These are phyloP conservation scores for Nevesoporus exiguus DNA, from an alignment of 768 basidiomycete genomes.

Conservation along the genomic window DNA sequence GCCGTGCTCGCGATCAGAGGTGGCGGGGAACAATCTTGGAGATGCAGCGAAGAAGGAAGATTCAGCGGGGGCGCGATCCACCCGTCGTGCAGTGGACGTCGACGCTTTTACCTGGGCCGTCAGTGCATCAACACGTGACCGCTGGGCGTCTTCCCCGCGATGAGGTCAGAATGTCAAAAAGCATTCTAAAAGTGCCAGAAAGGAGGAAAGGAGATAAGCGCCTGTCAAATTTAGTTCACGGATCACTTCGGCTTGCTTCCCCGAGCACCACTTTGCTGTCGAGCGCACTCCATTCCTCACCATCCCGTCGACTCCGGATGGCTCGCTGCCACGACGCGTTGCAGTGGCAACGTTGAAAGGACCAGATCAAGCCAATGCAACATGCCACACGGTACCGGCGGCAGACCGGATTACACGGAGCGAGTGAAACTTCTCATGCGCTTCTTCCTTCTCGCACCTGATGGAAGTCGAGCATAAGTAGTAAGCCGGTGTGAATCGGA, in stretches of 20 bases:
- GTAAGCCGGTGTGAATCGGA: neutral
- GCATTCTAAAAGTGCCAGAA: neutral
- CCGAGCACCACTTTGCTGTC: neutral
- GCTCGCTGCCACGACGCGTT: neutral
- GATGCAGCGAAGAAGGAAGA: slow-evolving; percentile 23
- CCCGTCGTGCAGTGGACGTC: neutral
- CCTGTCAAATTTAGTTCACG: neutral
- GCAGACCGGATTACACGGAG: slow-evolving; percentile 3
- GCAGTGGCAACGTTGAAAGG: neutral
- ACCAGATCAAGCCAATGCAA: neutral
- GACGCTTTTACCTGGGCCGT: slow-evolving; percentile 10
- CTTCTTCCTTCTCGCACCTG: neutral
- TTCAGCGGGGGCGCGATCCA: neutral
- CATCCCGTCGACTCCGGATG: too few species aligned
- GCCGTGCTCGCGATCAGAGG: too few species aligned
- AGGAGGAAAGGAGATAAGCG: neutral
- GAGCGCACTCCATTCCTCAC: neutral
- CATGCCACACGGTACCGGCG: neutral
- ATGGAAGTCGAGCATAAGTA: neutral
- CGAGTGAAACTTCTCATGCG: neutral
- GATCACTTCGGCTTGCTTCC: neutral
- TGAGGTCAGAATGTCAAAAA: neutral
- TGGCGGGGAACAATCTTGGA: neutral
- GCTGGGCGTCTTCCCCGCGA: neutral
- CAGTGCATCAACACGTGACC: slow-evolving; percentile 10